These are phyloP conservation scores for Cystobasidium pallidum DNA, from an alignment of 1,284 basidiomycete genomes.

Conservation along the genomic window DNA sequence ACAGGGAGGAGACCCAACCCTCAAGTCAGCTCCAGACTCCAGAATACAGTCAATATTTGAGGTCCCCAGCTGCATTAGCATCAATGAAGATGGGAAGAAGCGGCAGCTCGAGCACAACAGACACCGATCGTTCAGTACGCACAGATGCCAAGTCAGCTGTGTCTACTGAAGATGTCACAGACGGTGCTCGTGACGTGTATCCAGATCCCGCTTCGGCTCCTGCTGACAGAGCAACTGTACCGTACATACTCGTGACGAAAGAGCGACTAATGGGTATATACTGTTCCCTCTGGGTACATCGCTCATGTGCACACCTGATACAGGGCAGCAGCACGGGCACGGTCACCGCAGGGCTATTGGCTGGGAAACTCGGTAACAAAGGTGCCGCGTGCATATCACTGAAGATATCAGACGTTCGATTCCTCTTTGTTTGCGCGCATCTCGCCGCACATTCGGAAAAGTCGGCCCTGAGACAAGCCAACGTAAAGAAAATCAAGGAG, in stretches of 20 bases:
- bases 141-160: constrained; percentile 6
- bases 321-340: constrained; percentile 61
- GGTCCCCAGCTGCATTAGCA: not conserved
- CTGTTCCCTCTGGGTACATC: constrained; percentile 53
- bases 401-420: constrained; percentile 70
- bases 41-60: not conserved
- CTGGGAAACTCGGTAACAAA: constrained; percentile 67
- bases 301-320: constrained; percentile 57
- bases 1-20: not conserved
- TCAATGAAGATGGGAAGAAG: constrained; percentile 1
- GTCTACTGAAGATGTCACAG: not conserved
- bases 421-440: constrained; percentile 84
- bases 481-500: constrained; percentile 60
- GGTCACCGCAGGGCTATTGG: constrained; percentile 82
- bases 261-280: constrained; percentile 88
- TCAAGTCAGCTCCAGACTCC: constrained; percentile 17
- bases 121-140: not conserved
- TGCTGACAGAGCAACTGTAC: constrained; percentile 53
- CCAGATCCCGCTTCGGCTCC: not conserved
- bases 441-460: constrained; percentile 73
- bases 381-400: constrained; percentile 81
- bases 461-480: constrained; percentile 55
- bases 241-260: constrained; percentile 78
- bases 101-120: constrained; percentile 55
- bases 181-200: not conserved